Evolutionary conservation across 164 flowering plant genomes (phyloP).

Genomic region (Brasenia schreberi): DNA sequence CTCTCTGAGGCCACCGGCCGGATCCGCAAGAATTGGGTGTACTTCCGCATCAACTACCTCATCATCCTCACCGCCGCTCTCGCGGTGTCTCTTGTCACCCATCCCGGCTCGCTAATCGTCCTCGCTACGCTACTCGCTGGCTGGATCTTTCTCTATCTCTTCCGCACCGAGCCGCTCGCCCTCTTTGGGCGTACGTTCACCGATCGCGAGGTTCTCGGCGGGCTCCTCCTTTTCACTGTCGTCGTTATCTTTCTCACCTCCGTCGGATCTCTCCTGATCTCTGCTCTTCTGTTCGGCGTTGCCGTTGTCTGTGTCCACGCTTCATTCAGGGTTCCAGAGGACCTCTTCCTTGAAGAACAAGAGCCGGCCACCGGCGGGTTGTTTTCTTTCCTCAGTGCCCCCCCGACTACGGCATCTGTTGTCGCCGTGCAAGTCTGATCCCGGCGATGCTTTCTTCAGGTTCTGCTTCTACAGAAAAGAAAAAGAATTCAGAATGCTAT

Average conservation of each 20-base stretch:
- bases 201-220: conserved; percentile 50
- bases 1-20: conserved; percentile 62
- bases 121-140: conserved; percentile 45
- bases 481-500: no score
- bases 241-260: conserved; percentile 59
- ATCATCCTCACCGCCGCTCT: conserved; percentile 29
- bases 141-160: conserved; percentile 71
- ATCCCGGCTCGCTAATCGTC: conserved; percentile 54
- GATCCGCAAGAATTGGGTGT: conserved; percentile 58
- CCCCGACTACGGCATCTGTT: conserved; percentile 39
- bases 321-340: conserved; percentile 65
- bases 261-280: conserved; percentile 64
- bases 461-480: neutral
- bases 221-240: conserved; percentile 26
- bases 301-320: conserved; percentile 56
- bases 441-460: neutral
- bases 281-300: conserved; percentile 46
- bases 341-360: conserved; percentile 68
- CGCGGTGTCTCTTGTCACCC: conserved; percentile 49
- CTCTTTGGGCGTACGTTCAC: conserved; percentile 48
- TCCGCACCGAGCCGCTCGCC: conserved; percentile 58
- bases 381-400: conserved; percentile 61
- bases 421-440: conserved; percentile 34
- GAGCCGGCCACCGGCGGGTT: conserved; percentile 40
- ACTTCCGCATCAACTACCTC: conserved; percentile 67